Base-by-base conservation (phyloP, 176 grass and related monocot species). In the Zoysia pacifica region DNA sequence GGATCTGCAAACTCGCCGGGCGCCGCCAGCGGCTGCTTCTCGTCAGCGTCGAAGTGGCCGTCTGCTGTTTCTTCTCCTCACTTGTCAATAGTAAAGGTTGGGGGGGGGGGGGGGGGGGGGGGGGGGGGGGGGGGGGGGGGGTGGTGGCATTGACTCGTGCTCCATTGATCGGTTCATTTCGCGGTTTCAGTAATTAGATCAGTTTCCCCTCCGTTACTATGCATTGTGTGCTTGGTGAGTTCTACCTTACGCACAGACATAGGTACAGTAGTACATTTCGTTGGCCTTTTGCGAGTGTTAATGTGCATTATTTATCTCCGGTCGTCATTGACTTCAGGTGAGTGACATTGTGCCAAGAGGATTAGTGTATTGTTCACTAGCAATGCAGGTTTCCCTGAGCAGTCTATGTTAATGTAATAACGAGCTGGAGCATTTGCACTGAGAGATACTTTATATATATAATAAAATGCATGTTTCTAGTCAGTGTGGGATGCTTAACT, bases 1-100 rank as follows among this genome's bases (percentile, higher is more conserved):
- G 88, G 90, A 99, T 95, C 90, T 95, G 76, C 83, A 91, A 93
- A 82, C 77, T 95, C 46, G 86, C 49, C 0, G 81, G 90, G 44
- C 83, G 88, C 40, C 83, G 88, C 88, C 56, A 70, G 82, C 48
- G 93, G 90, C 62, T 99, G 73, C 92, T 99, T 7, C 87, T 99
- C 75, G 91, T 84, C 2, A 69, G 81, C 56, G 79, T 79, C 18
- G 93, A 66, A 28, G 72, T 85, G 9, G 58, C 63, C 36, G 19
- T 89, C 68, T 78, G 91, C 62, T 82, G 84, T 81, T 77, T 81
- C 67, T 90, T 91, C 80, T 86, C 89, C 48, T 90, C 88, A 65
- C 73, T 86, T 59, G 72, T 93, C 83, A 88, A 55, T 72, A 88
- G 70, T 79, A 94, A 91, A 97, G 94, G 94, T 97, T 28, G 28